Evolutionary conservation across 164 flowering plant genomes (phyloP).

Genomic region (Berberis thunbergii): DNA sequence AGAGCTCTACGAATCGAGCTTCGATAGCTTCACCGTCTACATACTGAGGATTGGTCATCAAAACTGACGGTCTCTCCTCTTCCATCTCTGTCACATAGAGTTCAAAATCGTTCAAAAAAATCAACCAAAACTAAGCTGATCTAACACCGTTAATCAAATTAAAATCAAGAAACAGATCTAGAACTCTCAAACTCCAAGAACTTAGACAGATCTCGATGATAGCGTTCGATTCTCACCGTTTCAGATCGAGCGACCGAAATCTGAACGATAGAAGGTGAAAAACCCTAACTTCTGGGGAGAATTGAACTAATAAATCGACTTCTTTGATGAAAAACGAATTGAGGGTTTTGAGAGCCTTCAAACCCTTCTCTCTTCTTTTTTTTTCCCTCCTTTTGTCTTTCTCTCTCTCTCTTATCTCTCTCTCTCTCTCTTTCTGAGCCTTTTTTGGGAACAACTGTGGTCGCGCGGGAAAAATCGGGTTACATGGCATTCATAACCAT

Average conservation of each 20-base stretch:
- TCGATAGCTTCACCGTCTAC: constrained; percentile 16
- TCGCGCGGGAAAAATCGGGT: constrained; percentile 27
- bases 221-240: no score
- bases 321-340: neutral
- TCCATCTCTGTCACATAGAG: no score
- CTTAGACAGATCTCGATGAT: no score
- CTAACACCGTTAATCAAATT: no score
- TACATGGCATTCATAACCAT: constrained; percentile 7
- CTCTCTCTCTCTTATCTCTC: constrained; percentile 4
- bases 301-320: neutral
- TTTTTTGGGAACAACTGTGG: constrained; percentile 7
- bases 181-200: no score
- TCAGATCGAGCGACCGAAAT: neutral
- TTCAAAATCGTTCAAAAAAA: no score
- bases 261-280: constrained; percentile 11
- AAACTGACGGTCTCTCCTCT: neutral
- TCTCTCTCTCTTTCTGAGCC: constrained; percentile 9
- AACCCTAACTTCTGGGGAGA: constrained; percentile 4
- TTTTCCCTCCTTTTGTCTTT: constrained; percentile 6
- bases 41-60: constrained; percentile 6
- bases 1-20: constrained; percentile 38
- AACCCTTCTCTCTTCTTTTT: neutral
- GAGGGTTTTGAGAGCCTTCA: constrained; percentile 11
- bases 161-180: no score
- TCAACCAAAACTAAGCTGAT: no score